phyloP scores from a whole-genome alignment of 2,329 filamentous ascomycete genomes.

The Aureobasidium melanogenum region DNA sequence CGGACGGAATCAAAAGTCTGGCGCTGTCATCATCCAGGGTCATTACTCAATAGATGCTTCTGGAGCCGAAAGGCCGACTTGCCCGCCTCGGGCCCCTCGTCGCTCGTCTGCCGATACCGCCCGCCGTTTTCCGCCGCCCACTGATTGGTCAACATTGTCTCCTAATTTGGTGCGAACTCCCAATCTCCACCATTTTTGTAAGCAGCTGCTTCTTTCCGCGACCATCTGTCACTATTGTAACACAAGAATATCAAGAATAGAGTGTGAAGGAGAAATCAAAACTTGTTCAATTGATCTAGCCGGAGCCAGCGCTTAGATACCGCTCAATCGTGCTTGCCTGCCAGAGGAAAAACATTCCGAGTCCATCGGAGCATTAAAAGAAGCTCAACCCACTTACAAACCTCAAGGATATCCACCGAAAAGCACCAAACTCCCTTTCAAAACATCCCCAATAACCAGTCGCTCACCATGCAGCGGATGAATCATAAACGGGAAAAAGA shows the following conservation, averaged over 20 bases:
- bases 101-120: not conserved
- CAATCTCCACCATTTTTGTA: not conserved
- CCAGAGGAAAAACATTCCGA: not conserved
- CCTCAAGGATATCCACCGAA: not conserved
- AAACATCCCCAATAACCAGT: not conserved
- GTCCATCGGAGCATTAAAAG: not conserved
- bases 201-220: not conserved
- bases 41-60: not conserved
- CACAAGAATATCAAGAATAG: not conserved
- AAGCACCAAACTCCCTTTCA: not conserved
- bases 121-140: too few species aligned
- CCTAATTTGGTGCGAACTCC: not conserved
- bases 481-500: not conserved
- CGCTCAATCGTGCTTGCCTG: not conserved
- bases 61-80: slow-evolving; percentile 1
- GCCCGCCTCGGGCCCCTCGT: slow-evolving; percentile 1
- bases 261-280: not conserved
- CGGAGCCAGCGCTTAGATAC: not conserved
- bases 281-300: not conserved
- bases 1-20: not conserved
- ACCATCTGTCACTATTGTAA: not conserved
- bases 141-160: not conserved
- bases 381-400: not conserved
- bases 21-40: slow-evolving; percentile 7
- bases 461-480: not conserved